phyloP scores from a whole-genome alignment of 2,329 filamentous ascomycete genomes.

The Phyllosticta citriasiana region DNA sequence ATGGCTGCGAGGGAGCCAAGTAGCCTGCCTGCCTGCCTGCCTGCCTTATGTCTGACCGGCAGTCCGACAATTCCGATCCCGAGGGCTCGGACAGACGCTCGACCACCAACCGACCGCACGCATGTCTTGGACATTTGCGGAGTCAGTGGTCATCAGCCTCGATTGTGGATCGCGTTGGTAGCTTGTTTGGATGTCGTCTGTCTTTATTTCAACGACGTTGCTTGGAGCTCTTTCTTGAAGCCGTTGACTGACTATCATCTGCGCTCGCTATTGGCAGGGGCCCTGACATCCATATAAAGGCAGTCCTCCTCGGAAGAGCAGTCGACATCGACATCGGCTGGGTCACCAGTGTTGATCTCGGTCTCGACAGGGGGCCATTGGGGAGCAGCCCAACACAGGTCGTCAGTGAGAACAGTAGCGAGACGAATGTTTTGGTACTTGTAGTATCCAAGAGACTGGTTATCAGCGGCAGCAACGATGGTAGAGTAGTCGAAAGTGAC shows the following conservation, averaged over 20 bases:
- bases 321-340: slow-evolving; percentile 27
- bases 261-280: slow-evolving; percentile 31
- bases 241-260: too few relatives aligned
- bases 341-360: slow-evolving; percentile 22
- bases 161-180: background rate
- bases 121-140: background rate
- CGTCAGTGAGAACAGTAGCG: slow-evolving; percentile 33
- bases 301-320: slow-evolving; percentile 36
- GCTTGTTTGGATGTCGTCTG: background rate
- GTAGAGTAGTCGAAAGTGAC: slow-evolving; percentile 22
- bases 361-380: slow-evolving; percentile 27
- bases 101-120: background rate
- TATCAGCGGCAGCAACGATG: slow-evolving; percentile 14
- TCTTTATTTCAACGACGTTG: background rate
- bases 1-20: too few relatives aligned
- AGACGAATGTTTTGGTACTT: slow-evolving; percentile 37
- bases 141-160: background rate
- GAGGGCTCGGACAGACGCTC: too few relatives aligned
- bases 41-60: too few relatives aligned
- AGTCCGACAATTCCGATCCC: too few relatives aligned
- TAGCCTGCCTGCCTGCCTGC: too few relatives aligned
- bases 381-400: slow-evolving; percentile 33
- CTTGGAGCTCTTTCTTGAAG: too few relatives aligned
- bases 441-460: slow-evolving; percentile 23
- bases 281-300: slow-evolving; percentile 41